A percentile compares a stretch with the other conserved stretches of the same genome.
Evolutionary conservation across 495 filamentous ascomycete genomes (phyloP).

Genomic region (Talaromyces proteolyticus): DNA sequence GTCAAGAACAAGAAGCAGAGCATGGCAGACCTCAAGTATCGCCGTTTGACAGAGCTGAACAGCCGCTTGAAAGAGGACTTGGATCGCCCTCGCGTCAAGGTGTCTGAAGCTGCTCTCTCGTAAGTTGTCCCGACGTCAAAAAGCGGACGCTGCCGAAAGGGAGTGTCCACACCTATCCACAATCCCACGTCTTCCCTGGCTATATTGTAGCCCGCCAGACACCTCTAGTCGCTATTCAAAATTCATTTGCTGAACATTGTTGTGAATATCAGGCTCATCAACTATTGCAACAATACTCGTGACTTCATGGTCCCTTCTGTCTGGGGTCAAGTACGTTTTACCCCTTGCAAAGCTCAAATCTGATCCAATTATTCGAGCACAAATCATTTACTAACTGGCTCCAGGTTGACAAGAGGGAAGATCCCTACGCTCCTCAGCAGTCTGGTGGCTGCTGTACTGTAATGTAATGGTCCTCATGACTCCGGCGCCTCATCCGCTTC

Average conservation of each 20-base stretch:
- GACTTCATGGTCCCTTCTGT: slow-evolving; percentile 98
- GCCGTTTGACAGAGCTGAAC: slow-evolving; percentile 94
- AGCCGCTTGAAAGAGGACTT: slow-evolving; percentile 89
- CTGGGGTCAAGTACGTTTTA: slow-evolving; percentile 75
- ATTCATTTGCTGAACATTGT: background rate
- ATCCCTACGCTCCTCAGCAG: slow-evolving; percentile 94
- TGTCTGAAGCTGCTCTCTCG: slow-evolving; percentile 91
- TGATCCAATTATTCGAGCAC: background rate
- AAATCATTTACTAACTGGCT: slow-evolving; percentile 3
- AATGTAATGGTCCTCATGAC: slow-evolving; percentile 59
- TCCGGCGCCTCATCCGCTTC: background rate
- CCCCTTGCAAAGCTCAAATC: slow-evolving; percentile 1
- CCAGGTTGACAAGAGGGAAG: slow-evolving; percentile 82
- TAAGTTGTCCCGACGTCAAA: slow-evolving; percentile 42
- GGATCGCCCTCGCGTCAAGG: slow-evolving; percentile 88
- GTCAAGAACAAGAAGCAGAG: slow-evolving; percentile 98
- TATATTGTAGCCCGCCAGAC: background rate
- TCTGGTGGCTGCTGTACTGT: slow-evolving; percentile 85
- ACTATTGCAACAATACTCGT: slow-evolving; percentile 91
- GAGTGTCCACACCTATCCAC: no score
- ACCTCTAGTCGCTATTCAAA: slow-evolving; percentile 3
- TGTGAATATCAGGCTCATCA: slow-evolving; percentile 65
- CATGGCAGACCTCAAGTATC: slow-evolving; percentile 96
- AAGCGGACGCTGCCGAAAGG: no score
- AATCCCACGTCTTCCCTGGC: background rate